Conservation (phyloP, 441 rosid species). For the Bruguiera hainesii region DNA sequence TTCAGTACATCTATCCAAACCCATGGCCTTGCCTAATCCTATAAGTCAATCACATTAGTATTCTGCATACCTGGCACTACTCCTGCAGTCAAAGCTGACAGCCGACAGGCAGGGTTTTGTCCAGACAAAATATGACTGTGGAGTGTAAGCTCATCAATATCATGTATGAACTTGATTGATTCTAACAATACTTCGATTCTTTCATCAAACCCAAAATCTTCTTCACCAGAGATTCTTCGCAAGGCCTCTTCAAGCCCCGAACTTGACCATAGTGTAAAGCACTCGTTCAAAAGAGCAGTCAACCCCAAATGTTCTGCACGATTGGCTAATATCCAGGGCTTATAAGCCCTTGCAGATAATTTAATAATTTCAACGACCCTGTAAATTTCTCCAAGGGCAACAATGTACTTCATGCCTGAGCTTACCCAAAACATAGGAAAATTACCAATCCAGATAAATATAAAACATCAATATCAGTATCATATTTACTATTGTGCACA, state of each 20-base stretch:
- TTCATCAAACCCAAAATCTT: slow-evolving; percentile 29
- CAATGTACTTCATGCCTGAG: slow-evolving; percentile 51
- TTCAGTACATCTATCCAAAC: not conserved
- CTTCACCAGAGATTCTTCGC: slow-evolving; percentile 34
- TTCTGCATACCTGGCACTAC: slow-evolving; percentile 43
- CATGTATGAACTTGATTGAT: slow-evolving; percentile 38
- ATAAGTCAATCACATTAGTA: not conserved
- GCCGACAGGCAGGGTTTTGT: slow-evolving; percentile 38
- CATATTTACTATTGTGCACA: slow-evolving; percentile 1
- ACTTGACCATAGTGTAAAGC: slow-evolving; percentile 53
- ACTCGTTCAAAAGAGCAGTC: slow-evolving; percentile 42
- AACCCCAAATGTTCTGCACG: slow-evolving; percentile 29
- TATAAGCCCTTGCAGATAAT: slow-evolving; percentile 48
- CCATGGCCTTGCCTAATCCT: not conserved
- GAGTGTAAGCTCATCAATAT: slow-evolving; percentile 36
- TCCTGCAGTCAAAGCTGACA: slow-evolving; percentile 43
- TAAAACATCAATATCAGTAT: not conserved
- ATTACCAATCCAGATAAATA: not conserved
- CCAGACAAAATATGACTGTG: slow-evolving; percentile 36
- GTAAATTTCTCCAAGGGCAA: slow-evolving; percentile 71
- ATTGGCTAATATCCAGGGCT: slow-evolving; percentile 57
- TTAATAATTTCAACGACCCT: slow-evolving; percentile 56
- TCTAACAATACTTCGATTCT: slow-evolving; percentile 31
- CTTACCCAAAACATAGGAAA: not conserved
- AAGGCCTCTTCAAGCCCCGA: slow-evolving; percentile 68